Evolutionary conservation across 2,329 filamentous ascomycete species (phyloP).

Genomic region (Fusarium nodosum): DNA sequence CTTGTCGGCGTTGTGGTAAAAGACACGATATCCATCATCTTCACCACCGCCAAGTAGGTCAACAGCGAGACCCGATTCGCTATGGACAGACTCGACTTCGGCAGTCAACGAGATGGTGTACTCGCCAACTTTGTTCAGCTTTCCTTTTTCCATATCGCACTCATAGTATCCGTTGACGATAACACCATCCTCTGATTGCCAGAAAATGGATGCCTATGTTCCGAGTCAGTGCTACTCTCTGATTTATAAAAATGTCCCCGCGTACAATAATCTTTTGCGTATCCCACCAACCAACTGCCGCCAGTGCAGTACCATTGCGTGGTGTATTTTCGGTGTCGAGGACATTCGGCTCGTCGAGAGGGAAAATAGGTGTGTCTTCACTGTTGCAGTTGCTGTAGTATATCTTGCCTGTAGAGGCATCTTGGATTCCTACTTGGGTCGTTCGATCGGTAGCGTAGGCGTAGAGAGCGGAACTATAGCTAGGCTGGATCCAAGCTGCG

Average conservation of each 20-base stretch:
- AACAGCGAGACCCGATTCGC: conserved; percentile 3
- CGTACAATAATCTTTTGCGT: conserved; percentile 6
- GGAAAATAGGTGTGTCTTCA: conserved; percentile 8
- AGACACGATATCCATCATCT: conserved; percentile 6
- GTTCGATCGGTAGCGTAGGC: conserved; percentile 9
- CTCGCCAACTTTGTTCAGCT: neutral
- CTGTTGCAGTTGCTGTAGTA: conserved; percentile 9
- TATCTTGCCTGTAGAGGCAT: conserved; percentile 3
- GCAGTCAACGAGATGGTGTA: conserved; percentile 3
- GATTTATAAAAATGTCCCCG: too few relatives aligned
- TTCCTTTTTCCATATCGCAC: conserved; percentile 3
- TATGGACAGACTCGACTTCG: neutral
- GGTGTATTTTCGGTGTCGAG: conserved; percentile 8
- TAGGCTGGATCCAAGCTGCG: conserved; percentile 3
- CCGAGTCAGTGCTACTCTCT: neutral
- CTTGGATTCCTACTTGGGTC: conserved; percentile 9
- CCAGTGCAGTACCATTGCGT: conserved; percentile 6
- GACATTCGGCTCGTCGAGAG: conserved; percentile 5
- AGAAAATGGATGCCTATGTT: conserved; percentile 6
- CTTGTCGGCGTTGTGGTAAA: conserved; percentile 3
- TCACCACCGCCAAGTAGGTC: conserved; percentile 5
- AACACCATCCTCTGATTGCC: conserved; percentile 1
- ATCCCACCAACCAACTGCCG: conserved; percentile 8
- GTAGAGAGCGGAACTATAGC: neutral
- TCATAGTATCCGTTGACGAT: conserved; percentile 12